These are phyloP conservation scores for Ogataea minuta DNA, from an alignment of 805 yeast genomes.

Conservation along the genomic window DNA sequence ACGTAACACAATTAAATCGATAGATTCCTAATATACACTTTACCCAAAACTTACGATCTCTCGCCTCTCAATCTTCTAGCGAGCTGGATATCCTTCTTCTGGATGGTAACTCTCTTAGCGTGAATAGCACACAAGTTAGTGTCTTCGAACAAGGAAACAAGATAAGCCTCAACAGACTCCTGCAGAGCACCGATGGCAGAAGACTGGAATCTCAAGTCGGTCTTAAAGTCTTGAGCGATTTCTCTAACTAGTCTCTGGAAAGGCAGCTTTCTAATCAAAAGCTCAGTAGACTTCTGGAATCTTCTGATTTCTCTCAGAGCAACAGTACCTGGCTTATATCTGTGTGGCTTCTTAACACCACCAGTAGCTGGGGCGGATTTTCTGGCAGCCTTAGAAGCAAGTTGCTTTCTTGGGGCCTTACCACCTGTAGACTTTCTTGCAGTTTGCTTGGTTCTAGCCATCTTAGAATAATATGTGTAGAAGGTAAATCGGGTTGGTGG, in stretches of 20 bases:
- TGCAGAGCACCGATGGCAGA: constrained; percentile 97
- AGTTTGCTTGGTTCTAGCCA: constrained; percentile 94
- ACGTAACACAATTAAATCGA: constrained; percentile 15
- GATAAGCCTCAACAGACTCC: constrained; percentile 98
- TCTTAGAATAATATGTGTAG: constrained; percentile 32
- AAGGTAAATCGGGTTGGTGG: constrained; percentile 2
- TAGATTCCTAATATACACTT: constrained; percentile 27
- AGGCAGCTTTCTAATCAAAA: constrained; percentile 92
- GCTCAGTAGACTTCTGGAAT: constrained; percentile 95
- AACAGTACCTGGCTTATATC: constrained; percentile 97
- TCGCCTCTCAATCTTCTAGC: constrained; percentile 99
- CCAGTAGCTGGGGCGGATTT: constrained; percentile 89
- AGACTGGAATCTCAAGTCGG: constrained; percentile 94
- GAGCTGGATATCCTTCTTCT: constrained; percentile 96
- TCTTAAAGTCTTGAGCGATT: constrained; percentile 91
- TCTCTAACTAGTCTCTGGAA: constrained; percentile 97
- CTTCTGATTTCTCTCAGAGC: constrained; percentile 96
- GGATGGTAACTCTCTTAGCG: constrained; percentile 98
- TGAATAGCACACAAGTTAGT: constrained; percentile 98
- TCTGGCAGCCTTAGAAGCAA: constrained; percentile 92
- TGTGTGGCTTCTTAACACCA: constrained; percentile 93
- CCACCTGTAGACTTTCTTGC: constrained; percentile 96
- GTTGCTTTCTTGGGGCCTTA: constrained; percentile 93
- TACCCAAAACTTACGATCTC: constrained; percentile 57
- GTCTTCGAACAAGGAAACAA: constrained; percentile 94